phyloP scores from a whole-genome alignment of 208 protist species.

The Trypanosoma platydactyli region DNA sequence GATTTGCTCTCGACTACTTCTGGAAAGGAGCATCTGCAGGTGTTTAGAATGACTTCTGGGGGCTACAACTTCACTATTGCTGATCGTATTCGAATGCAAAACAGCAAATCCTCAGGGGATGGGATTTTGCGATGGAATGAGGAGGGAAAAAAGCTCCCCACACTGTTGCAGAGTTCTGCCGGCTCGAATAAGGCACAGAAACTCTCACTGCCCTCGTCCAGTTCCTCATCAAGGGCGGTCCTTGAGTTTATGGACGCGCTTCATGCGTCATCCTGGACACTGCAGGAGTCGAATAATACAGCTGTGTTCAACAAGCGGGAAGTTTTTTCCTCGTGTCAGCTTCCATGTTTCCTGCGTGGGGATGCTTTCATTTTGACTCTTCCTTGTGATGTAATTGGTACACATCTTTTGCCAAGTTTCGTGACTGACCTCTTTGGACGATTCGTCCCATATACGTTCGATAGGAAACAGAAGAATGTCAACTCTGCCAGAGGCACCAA shows the following conservation, averaged over 20 bases:
- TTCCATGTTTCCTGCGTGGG: constrained; percentile 19
- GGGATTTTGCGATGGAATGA: background rate
- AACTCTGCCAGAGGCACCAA: background rate
- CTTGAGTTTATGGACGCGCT: background rate
- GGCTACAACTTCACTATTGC: constrained; percentile 24
- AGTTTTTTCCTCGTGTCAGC: constrained; percentile 1
- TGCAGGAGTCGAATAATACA: constrained; percentile 32
- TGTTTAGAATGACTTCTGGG: constrained; percentile 17
- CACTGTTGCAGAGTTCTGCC: too few species aligned
- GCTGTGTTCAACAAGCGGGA: constrained; percentile 18
- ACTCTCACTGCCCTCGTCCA: too few species aligned
- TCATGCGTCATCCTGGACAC: constrained; percentile 27
- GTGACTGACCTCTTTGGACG: constrained; percentile 37
- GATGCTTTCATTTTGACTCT: constrained; percentile 39
- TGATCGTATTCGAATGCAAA: constrained; percentile 7
- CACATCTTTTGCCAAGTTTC: constrained; percentile 16
- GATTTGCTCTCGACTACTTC: background rate
- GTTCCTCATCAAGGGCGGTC: background rate
- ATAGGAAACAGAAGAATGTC: background rate
- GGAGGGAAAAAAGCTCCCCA: background rate
- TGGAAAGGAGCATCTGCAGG: background rate
- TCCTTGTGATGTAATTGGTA: constrained; percentile 34
- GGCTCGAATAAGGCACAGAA: too few species aligned
- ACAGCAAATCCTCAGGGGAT: background rate
- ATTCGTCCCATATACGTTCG: constrained; percentile 2